Percentiles rank a stretch among this genome's conserved stretches.
Conservation (phyloP, 257 asterid species). For the Plectranthus barbatus region DNA sequence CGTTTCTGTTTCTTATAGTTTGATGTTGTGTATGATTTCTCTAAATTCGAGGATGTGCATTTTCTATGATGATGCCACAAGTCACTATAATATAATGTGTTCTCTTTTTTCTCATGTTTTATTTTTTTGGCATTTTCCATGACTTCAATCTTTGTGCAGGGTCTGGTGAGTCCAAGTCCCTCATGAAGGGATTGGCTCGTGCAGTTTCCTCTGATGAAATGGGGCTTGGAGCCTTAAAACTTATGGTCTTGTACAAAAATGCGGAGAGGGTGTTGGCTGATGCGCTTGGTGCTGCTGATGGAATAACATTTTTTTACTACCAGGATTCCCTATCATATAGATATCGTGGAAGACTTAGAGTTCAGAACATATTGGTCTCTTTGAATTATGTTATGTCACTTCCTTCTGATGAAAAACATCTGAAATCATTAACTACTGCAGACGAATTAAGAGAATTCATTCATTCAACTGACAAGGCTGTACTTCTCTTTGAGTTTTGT, state of each 20-base stretch:
- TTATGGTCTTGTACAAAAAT: constrained; percentile 62
- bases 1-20: neutral
- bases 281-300: constrained; percentile 68
- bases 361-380: constrained; percentile 63
- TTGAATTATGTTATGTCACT: constrained; percentile 48
- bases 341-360: constrained; percentile 72
- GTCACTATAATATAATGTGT: neutral
- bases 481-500: constrained; percentile 78
- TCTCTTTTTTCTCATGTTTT: neutral
- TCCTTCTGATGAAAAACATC: constrained; percentile 50
- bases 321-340: constrained; percentile 51
- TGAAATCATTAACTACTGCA: constrained; percentile 42
- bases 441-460: constrained; percentile 57
- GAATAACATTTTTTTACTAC: constrained; percentile 52
- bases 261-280: constrained; percentile 68
- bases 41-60: neutral
- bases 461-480: constrained; percentile 78
- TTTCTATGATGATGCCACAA: neutral
- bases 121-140: neutral
- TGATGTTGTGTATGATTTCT: neutral
- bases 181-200: constrained; percentile 62
- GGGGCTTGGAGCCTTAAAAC: constrained; percentile 50
- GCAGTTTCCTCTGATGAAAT: constrained; percentile 43
- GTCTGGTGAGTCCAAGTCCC: constrained; percentile 87
- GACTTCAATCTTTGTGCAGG: constrained; percentile 37